These are phyloP conservation scores for Bryoglossum gracile DNA, from an alignment of 495 filamentous ascomycete species.

Conservation along the genomic window DNA sequence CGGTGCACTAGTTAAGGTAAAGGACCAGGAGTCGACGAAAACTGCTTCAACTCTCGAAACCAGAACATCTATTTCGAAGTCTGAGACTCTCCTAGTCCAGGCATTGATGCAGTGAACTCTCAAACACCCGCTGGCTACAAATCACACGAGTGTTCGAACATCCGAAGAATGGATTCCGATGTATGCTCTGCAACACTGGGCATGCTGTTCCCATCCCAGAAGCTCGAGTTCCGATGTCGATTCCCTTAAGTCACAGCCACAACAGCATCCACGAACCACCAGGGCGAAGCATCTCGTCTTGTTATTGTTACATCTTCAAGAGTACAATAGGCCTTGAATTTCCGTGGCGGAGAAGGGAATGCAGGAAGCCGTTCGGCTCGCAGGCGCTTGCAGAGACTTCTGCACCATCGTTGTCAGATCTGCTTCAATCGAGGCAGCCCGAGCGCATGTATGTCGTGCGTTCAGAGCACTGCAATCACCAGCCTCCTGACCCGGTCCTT, in stretches of 20 bases:
- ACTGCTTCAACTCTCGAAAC: no score
- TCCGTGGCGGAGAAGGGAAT: conserved; percentile 8
- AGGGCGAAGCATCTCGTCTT: neutral
- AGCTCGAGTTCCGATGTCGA: neutral
- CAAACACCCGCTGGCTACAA: no score
- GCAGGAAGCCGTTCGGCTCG: conserved; percentile 16
- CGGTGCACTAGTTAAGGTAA: no score
- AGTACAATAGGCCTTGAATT: conserved; percentile 7
- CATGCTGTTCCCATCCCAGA: no score
- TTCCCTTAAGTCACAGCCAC: conserved; percentile 5
- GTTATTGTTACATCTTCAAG: conserved; percentile 7
- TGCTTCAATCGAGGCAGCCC: conserved; percentile 15
- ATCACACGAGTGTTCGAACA: no score
- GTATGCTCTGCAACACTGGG: no score
- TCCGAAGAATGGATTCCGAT: no score
- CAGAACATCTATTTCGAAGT: no score
- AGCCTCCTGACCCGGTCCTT: neutral
- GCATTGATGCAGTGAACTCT: no score
- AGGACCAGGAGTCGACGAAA: no score
- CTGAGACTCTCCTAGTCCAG: no score
- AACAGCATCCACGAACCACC: neutral
- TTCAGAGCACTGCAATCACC: conserved; percentile 6
- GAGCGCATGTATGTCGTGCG: conserved; percentile 24
- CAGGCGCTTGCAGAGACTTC: conserved; percentile 13
- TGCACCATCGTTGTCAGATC: conserved; percentile 24